phyloP scores from a whole-genome alignment of 148 eudicot species.

The Selenicereus undatus region DNA sequence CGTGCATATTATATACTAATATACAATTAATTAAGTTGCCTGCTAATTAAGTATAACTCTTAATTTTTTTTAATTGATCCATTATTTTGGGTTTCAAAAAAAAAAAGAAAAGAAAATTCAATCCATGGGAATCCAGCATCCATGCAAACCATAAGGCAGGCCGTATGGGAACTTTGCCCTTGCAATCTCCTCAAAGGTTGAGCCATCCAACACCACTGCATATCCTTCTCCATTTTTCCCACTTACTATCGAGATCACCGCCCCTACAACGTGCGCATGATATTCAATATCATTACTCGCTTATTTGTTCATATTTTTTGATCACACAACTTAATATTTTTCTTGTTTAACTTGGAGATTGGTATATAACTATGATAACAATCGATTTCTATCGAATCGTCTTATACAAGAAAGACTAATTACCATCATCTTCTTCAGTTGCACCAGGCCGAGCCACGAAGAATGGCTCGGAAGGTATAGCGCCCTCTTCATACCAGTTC shows the following conservation, averaged over 20 bases:
- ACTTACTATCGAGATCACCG: conserved; percentile 81
- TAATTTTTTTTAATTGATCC: neutral
- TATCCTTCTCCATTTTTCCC: conserved; percentile 87
- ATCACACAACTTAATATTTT: too few species aligned
- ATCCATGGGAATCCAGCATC: conserved; percentile 84
- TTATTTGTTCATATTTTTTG: too few species aligned
- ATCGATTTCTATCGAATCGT: too few species aligned
- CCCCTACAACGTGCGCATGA: conserved; percentile 37
- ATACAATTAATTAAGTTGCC: neutral
- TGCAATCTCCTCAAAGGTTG: conserved; percentile 80
- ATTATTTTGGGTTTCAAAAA: neutral
- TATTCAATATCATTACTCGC: too few species aligned
- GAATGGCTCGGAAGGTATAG: conserved; percentile 87
- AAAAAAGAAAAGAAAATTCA: too few species aligned
- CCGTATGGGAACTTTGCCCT: conserved; percentile 95
- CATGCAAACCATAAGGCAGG: conserved; percentile 95
- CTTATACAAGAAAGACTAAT: neutral
- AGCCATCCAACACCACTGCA: conserved; percentile 72
- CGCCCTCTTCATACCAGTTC: conserved; percentile 79
- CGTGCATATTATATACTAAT: neutral
- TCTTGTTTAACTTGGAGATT: too few species aligned
- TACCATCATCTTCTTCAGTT: conserved; percentile 87
- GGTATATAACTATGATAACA: too few species aligned
- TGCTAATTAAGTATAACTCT: neutral
- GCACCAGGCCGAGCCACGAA: conserved; percentile 93